Conservation (phyloP, 2,329 filamentous ascomycete genomes). For the Penicillium digitatum region DNA sequence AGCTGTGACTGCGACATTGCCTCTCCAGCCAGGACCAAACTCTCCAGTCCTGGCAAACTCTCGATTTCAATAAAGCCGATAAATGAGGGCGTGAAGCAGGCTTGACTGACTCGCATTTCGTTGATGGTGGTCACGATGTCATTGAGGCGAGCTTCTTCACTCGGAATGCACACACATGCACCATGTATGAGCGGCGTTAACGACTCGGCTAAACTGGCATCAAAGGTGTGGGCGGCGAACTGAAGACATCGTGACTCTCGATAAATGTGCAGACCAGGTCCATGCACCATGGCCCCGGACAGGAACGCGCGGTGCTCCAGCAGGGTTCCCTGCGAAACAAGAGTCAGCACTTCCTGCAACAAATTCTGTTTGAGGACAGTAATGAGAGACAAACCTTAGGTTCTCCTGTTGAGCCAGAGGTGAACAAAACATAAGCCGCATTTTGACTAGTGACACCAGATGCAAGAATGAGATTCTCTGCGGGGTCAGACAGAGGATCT, state of each 20-base stretch:
- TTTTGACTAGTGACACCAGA: slow-evolving; percentile 30
- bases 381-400: slow-evolving; percentile 42
- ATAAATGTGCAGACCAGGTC: slow-evolving; percentile 47
- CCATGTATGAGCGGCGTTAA: slow-evolving; percentile 54
- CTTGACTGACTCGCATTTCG: slow-evolving; percentile 52
- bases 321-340: slow-evolving; percentile 51
- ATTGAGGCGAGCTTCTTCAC: slow-evolving; percentile 47
- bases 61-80: slow-evolving; percentile 46
- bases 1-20: slow-evolving; percentile 47
- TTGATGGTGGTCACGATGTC: slow-evolving; percentile 51
- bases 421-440: slow-evolving; percentile 57
- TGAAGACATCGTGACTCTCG: slow-evolving; percentile 55
- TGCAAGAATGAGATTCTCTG: slow-evolving; percentile 14
- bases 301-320: slow-evolving; percentile 59
- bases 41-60: slow-evolving; percentile 43
- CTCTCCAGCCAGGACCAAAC: slow-evolving; percentile 46
- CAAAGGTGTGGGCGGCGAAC: slow-evolving; percentile 54
- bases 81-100: slow-evolving; percentile 59
- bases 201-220: slow-evolving; percentile 53
- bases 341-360: slow-evolving; percentile 5
- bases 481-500: slow-evolving; percentile 19
- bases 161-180: slow-evolving; percentile 58
- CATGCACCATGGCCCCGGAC: slow-evolving; percentile 53
- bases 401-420: slow-evolving; percentile 53
- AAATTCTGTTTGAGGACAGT: neutral